phyloP scores from a whole-genome alignment of 2,329 filamentous ascomycete genomes.

The Talaromyces sp. region DNA sequence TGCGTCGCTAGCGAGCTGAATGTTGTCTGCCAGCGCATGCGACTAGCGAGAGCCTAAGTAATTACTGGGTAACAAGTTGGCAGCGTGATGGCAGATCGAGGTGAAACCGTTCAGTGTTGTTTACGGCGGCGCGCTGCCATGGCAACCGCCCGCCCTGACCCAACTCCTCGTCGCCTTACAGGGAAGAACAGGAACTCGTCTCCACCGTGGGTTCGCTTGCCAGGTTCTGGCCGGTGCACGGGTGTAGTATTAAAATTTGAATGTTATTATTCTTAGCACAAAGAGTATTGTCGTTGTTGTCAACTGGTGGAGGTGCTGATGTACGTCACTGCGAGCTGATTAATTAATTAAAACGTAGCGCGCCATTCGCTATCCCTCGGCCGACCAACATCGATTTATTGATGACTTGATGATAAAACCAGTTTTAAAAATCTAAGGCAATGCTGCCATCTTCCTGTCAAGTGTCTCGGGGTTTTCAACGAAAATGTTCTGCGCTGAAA shows the following conservation, averaged over 20 bases:
- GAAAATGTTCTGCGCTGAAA: too few species aligned
- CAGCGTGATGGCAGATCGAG: not conserved
- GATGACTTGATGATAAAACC: not conserved
- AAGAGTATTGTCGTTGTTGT: not conserved
- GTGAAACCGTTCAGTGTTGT: conserved; percentile 7
- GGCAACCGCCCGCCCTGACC: conserved; percentile 4
- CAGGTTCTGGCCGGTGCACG: not conserved
- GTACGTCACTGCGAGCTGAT: not conserved
- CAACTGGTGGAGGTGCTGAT: not conserved
- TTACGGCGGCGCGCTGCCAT: conserved; percentile 10
- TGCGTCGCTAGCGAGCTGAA: too few species aligned
- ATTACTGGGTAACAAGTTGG: too few species aligned
- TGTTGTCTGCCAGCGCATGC: not conserved
- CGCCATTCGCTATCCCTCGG: too few species aligned
- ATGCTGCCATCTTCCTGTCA: too few species aligned
- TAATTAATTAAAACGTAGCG: too few species aligned
- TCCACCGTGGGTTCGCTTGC: not conserved
- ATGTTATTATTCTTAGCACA: not conserved
- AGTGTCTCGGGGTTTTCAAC: too few species aligned
- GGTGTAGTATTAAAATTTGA: too few species aligned
- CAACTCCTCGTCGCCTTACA: not conserved
- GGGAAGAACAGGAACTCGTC: not conserved
- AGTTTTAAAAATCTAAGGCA: too few species aligned
- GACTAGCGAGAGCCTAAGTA: not conserved
- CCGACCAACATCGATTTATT: not conserved